phyloP scores from a whole-genome alignment of 345 rosid species.

The Brassica napus region Da-Ae NC_063441.1:8878501-8879000 shows the following conservation, averaged over 20 bases:
- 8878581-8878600: conserved; percentile 46
- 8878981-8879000: not conserved
- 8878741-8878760: conserved; percentile 30
- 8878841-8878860: conserved; percentile 31
- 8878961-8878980: conserved; percentile 31
- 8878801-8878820: conserved; percentile 28
- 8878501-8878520: conserved; percentile 42
- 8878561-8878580: conserved; percentile 33
- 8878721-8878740: conserved; percentile 9
- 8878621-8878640: conserved; percentile 42
- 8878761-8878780: not conserved
- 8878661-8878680: not conserved
- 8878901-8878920: conserved; percentile 27
- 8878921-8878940: conserved; percentile 30
- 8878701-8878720: conserved; percentile 29
- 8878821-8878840: not conserved
- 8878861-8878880: conserved; percentile 26
- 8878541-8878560: conserved; percentile 43
- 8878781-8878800: conserved; percentile 3
- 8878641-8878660: not conserved
- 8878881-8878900: conserved; percentile 20
- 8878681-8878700: not conserved
- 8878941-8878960: not conserved
- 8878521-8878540: conserved; percentile 43
- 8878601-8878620: conserved; percentile 41